phyloP scores from a whole-genome alignment of 768 basidiomycete genomes.

The Stropharia rugosoannulata region DNA sequence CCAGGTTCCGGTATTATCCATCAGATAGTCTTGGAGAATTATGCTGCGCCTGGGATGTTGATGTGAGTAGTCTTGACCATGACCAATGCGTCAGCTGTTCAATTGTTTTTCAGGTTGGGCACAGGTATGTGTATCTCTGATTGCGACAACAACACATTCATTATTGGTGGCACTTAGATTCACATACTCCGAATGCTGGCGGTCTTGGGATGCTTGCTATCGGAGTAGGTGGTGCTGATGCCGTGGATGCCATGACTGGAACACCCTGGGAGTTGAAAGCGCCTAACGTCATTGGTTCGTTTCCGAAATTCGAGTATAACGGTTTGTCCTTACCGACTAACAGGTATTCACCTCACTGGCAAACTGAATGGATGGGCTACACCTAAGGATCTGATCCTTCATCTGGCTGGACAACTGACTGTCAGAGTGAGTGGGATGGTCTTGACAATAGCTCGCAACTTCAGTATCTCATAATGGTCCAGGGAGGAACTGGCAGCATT shows the following conservation, averaged over 20 bases:
- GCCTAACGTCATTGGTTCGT: conserved; percentile 75
- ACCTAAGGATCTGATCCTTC: conserved; percentile 93
- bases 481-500: conserved; percentile 96
- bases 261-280: conserved; percentile 99
- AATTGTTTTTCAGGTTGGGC: conserved; percentile 56
- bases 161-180: conserved; percentile 50
- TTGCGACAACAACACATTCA: background rate
- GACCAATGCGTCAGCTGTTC: conserved; percentile 4
- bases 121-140: conserved; percentile 50
- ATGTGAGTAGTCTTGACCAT: conserved; percentile 51
- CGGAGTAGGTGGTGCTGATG: conserved; percentile 98
- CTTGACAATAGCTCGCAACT: no score
- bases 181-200: conserved; percentile 97
- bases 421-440: conserved; percentile 63
- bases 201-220: conserved; percentile 96
- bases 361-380: conserved; percentile 89
- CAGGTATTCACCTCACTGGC: conserved; percentile 88
- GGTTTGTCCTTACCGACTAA: background rate
- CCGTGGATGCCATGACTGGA: conserved; percentile 96
- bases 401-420: conserved; percentile 91
- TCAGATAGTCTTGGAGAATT: conserved; percentile 97
- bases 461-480: conserved; percentile 4
- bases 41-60: conserved; percentile 92
- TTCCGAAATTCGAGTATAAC: background rate
- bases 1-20: conserved; percentile 98